Percentiles rank a stretch among this genome's conserved stretches.
These are phyloP conservation scores for Nicotiana benthamiana DNA, from an alignment of 257 asterid species.

Conservation along the genomic window DNA sequence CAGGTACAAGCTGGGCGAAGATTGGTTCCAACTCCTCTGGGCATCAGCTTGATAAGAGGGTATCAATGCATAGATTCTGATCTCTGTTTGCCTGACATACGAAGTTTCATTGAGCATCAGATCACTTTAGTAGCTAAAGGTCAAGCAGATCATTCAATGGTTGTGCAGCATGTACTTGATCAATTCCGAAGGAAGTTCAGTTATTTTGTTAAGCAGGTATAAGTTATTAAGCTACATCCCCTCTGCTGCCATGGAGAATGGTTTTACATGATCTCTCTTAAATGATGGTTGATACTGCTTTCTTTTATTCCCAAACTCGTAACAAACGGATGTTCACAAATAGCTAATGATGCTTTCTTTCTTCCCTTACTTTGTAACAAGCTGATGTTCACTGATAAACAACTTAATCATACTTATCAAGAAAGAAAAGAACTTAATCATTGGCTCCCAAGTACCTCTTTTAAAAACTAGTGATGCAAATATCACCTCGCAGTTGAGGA, in stretches of 20 bases:
- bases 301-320: neutral
- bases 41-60: constrained; percentile 88
- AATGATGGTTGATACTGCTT: neutral
- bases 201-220: constrained; percentile 80
- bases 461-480: neutral
- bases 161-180: constrained; percentile 75
- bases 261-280: neutral
- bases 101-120: constrained; percentile 92
- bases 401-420: neutral
- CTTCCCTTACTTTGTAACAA: neutral
- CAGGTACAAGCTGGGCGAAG: constrained; percentile 89
- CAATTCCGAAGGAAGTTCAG: constrained; percentile 78
- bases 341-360: neutral
- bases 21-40: constrained; percentile 80
- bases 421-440: neutral
- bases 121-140: constrained; percentile 88
- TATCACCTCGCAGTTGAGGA: neutral
- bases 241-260: neutral
- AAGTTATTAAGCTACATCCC: neutral
- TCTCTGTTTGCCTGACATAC: constrained; percentile 85
- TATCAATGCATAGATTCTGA: constrained; percentile 89
- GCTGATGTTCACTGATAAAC: neutral
- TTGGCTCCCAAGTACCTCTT: neutral
- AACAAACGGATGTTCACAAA: neutral
- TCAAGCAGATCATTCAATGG: constrained; percentile 72